These are phyloP conservation scores for Sclerotinia nivalis DNA, from an alignment of 2,329 filamentous ascomycete genomes.

Conservation along the genomic window DNA sequence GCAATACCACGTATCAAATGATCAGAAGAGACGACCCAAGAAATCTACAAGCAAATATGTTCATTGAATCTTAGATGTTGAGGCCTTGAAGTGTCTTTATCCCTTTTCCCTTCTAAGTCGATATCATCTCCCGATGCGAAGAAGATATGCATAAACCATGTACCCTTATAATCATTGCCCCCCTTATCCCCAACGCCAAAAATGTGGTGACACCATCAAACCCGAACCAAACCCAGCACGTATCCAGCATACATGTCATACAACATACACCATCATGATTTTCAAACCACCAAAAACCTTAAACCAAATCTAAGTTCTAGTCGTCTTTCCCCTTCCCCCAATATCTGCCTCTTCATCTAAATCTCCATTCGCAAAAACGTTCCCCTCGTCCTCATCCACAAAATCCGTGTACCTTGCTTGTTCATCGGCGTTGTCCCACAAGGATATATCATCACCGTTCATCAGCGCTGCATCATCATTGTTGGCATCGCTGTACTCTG, in stretches of 20 bases:
- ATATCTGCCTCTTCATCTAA: conserved; percentile 24
- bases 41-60: not conserved
- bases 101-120: not conserved
- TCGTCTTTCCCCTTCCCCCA: conserved; percentile 24
- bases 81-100: not conserved
- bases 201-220: conserved; percentile 11
- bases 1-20: not conserved
- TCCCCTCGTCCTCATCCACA: conserved; percentile 36
- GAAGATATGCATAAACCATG: not conserved
- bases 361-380: conserved; percentile 36
- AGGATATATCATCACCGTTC: conserved; percentile 41
- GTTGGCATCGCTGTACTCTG: conserved; percentile 33
- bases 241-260: conserved; percentile 13
- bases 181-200: conserved; percentile 3
- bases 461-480: conserved; percentile 37
- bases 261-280: conserved; percentile 4
- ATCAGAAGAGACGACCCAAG: not conserved
- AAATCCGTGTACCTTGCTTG: conserved; percentile 36
- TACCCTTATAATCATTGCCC: conserved; percentile 8
- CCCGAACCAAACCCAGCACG: conserved; percentile 2
- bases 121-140: not conserved
- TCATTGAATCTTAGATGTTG: not conserved
- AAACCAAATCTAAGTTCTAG: conserved; percentile 3
- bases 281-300: not conserved
- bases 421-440: conserved; percentile 39